Conservation (phyloP, 2,329 filamentous ascomycete genomes). For the Aspergillus sp. region DNA sequence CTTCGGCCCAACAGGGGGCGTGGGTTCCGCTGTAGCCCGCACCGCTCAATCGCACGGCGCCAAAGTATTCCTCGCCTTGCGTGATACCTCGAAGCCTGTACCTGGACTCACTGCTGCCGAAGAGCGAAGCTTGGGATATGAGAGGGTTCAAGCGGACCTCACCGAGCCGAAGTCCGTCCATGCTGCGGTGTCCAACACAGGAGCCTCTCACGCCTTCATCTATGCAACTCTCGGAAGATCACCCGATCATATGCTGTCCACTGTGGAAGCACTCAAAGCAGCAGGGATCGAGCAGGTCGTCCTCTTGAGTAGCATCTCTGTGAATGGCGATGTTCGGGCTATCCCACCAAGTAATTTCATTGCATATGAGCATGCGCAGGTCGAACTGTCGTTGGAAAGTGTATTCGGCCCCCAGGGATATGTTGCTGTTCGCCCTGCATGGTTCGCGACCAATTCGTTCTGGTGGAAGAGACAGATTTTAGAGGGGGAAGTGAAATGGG, state of each 20-base stretch:
- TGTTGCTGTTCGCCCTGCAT: slow-evolving; percentile 44
- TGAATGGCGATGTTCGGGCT: slow-evolving; percentile 27
- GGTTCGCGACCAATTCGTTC: slow-evolving; percentile 47
- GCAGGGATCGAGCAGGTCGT: slow-evolving; percentile 48
- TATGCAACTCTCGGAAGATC: slow-evolving; percentile 39
- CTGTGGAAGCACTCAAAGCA: slow-evolving; percentile 45
- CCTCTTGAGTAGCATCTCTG: slow-evolving; percentile 47
- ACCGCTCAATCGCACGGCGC: slow-evolving; percentile 42
- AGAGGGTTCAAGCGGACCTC: slow-evolving; percentile 48
- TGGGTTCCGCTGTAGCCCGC: slow-evolving; percentile 44
- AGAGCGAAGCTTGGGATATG: slow-evolving; percentile 32
- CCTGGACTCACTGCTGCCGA: slow-evolving; percentile 29
- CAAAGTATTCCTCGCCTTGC: slow-evolving; percentile 51
- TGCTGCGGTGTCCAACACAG: slow-evolving; percentile 38
- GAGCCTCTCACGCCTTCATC: slow-evolving; percentile 51
- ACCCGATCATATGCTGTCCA: slow-evolving; percentile 41
- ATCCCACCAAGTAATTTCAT: slow-evolving; percentile 35
- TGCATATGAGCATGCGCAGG: slow-evolving; percentile 43
- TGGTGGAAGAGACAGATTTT: slow-evolving; percentile 29
- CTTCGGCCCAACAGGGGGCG: slow-evolving; percentile 52
- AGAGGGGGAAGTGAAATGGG: slow-evolving; percentile 32
- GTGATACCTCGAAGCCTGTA: slow-evolving; percentile 47
- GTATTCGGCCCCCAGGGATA: slow-evolving; percentile 40
- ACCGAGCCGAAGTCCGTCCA: slow-evolving; percentile 40
- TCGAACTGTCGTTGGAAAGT: slow-evolving; percentile 46